Evolutionary conservation across 805 yeast genomes (phyloP), one percentile per base, ranked within the genome.

Genomic region (Wickerhamomyces silvicola): DNA sequence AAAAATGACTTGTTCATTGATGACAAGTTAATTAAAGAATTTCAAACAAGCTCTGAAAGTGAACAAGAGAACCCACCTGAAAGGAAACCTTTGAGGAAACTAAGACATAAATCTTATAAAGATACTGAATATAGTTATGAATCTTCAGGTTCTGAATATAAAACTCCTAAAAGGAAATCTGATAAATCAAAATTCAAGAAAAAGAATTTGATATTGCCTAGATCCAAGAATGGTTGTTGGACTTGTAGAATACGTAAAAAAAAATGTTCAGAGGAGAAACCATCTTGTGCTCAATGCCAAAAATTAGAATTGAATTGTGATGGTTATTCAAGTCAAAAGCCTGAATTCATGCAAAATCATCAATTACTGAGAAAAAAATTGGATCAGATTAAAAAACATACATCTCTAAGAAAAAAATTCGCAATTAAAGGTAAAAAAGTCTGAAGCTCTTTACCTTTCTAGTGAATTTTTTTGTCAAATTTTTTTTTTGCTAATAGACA

Each of bases 161-260:
- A n/a, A n/a, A n/a, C n/a, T n/a, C n/a, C n/a, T n/a, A n/a, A n/a
- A n/a, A n/a, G n/a, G n/a, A n/a, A n/a, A n/a, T n/a, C n/a, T n/a
- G n/a, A 10, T 16, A 31, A 14, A 10, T 25, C 19, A 27, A 25
- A 28, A 30, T 19, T 18, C 33, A 24, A 17, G 27, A 19, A 29
- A 30, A 14, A 21, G n/a, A 16, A 31, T 15, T 48, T 28, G n/a
- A n/a, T n/a, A n/a, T 48, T 53, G 8, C 50, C 60, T 15, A 55
- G 80, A 30, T 72, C 78, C 1, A 69, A 68, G 38, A 61, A 62
- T 19, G 88, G 88, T 0, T 81, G 92, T 48, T 81, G 90, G 90
- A 81, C 84, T 6, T 81, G 90, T 50, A 57, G 88, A 36, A 55
- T 79, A 12, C 65, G 92, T 24, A 77, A 83, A 42, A 81, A 81